Evolutionary conservation across 306 rosid species (phyloP).

Genomic region (Trifolium subterraneum): DNA sequence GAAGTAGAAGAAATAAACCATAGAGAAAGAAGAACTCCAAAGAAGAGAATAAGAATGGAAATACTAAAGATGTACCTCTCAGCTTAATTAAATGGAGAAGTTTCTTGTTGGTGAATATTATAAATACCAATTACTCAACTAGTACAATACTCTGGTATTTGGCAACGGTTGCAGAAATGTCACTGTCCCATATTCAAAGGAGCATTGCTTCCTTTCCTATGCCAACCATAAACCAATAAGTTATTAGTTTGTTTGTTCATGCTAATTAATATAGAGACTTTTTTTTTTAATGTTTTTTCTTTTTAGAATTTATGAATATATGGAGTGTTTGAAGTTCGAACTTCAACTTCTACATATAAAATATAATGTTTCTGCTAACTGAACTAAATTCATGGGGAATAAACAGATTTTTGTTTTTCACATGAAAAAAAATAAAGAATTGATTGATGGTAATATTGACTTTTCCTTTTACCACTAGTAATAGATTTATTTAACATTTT

Average conservation of each 20-base stretch:
- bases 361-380: no score
- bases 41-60: conserved; percentile 12
- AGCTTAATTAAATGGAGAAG: not conserved
- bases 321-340: no score
- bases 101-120: not conserved
- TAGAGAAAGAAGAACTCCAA: conserved; percentile 17
- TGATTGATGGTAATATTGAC: no score
- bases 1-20: not conserved
- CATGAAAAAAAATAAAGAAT: no score
- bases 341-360: no score
- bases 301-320: no score
- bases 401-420: no score
- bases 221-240: conserved; percentile 16
- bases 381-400: no score
- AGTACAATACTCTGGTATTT: conserved; percentile 4
- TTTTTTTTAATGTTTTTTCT: no score
- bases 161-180: conserved; percentile 27
- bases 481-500: no score
- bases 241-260: not conserved
- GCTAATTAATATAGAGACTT: not conserved
- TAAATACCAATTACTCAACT: not conserved
- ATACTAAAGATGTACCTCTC: not conserved
- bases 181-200: not conserved
- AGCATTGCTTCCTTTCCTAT: conserved; percentile 30
- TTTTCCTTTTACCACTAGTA: no score